These are phyloP conservation scores for Spinellus fusiger DNA, from an alignment of 192 early-diverging fungal genomes.

Conservation along the genomic window DNA sequence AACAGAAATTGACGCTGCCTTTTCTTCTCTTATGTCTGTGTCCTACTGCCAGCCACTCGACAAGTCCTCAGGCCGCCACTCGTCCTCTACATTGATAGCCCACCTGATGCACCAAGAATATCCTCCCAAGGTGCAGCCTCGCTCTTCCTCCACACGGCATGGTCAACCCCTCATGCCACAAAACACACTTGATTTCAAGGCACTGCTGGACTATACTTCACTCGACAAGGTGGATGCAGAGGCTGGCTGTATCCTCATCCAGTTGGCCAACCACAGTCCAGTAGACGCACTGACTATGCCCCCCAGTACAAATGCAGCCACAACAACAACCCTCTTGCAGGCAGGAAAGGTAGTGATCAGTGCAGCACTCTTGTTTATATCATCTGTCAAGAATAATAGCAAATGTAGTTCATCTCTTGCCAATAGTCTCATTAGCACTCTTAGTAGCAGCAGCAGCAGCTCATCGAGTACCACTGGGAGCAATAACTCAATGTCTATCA, in stretches of 20 bases:
- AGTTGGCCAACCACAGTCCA: conserved; percentile 24
- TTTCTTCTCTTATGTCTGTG: conserved; percentile 2
- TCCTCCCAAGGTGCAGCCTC: conserved; percentile 17
- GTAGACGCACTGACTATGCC: conserved; percentile 2
- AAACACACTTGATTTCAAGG: conserved; percentile 7
- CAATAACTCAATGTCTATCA: conserved; percentile 15
- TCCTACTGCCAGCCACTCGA: neutral
- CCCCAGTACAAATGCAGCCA: conserved; percentile 8
- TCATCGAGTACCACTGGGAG: neutral
- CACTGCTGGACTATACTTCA: conserved; percentile 17
- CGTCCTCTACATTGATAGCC: conserved; percentile 1
- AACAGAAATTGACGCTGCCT: neutral
- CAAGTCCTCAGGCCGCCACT: neutral
- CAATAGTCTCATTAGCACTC: too few species aligned
- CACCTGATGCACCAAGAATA: conserved; percentile 1
- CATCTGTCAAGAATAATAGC: too few species aligned
- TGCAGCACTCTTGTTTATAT: too few species aligned
- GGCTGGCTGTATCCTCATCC: conserved; percentile 29
- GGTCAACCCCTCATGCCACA: neutral
- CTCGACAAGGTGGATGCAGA: conserved; percentile 29
- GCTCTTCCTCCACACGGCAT: conserved; percentile 17
- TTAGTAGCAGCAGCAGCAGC: neutral
- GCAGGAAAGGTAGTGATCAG: neutral
- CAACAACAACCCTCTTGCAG: conserved; percentile 7
- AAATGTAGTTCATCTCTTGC: too few species aligned